Evolutionary conservation across 106 monocot species (phyloP).

Genomic region (Dendrobium officinale): DNA sequence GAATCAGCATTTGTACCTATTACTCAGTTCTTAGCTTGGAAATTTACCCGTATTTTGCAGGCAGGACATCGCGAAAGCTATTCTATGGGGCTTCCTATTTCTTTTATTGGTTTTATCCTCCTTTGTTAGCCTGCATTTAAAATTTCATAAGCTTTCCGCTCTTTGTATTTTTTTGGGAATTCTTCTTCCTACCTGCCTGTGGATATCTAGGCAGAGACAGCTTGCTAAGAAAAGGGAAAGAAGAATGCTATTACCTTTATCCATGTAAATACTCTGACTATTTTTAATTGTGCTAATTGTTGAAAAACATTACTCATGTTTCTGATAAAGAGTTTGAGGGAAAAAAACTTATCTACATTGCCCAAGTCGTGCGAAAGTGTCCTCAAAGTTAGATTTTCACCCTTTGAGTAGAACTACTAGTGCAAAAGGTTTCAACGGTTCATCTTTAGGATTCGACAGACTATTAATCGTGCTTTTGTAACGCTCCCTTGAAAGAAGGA

Average conservation of each 20-base stretch:
- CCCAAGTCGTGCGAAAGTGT: not conserved
- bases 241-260: conserved; percentile 23
- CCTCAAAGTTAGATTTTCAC: not conserved
- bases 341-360: not conserved
- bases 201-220: conserved; percentile 14
- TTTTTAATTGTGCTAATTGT: not conserved
- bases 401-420: not conserved
- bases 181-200: conserved; percentile 13
- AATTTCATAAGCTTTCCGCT: conserved; percentile 9
- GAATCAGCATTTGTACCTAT: not conserved
- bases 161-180: conserved; percentile 10
- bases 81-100: conserved; percentile 7
- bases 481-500: not conserved
- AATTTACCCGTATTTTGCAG: not conserved
- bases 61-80: not conserved
- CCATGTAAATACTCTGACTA: conserved; percentile 14
- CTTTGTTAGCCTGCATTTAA: conserved; percentile 1
- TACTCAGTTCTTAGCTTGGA: not conserved
- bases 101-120: not conserved
- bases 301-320: too few species aligned
- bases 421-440: not conserved
- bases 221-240: conserved; percentile 18
- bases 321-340: too few species aligned
- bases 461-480: not conserved
- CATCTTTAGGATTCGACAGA: not conserved